A percentile compares a stretch with the other conserved stretches of the same genome.
These are phyloP conservation scores for Fusarium cyanostomum DNA, from an alignment of 2,329 filamentous ascomycete genomes.

Conservation along the genomic window DNA sequence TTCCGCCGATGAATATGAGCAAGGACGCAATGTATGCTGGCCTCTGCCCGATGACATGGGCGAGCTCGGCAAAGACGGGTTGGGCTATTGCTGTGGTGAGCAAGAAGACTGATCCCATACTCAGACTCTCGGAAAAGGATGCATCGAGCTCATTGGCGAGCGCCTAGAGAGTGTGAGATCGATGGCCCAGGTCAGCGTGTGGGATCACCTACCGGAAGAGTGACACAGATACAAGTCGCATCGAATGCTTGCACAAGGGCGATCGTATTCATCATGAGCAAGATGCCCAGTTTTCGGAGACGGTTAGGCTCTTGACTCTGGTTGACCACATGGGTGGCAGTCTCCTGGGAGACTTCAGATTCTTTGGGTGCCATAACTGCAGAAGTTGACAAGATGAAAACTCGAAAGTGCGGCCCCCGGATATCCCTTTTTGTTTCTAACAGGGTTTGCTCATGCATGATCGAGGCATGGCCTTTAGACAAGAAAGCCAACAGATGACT, in stretches of 20 bases:
- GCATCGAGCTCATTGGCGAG: constrained; percentile 41
- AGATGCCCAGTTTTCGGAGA: constrained; percentile 27
- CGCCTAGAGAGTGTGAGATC: constrained; percentile 20
- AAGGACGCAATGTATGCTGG: constrained; percentile 32
- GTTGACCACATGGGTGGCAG: neutral
- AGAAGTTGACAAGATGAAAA: neutral
- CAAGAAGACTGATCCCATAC: constrained; percentile 71
- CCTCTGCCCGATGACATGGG: constrained; percentile 50
- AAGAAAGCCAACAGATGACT: too few species aligned
- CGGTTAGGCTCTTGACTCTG: neutral
- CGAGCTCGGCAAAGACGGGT: constrained; percentile 55
- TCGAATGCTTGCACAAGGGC: constrained; percentile 40
- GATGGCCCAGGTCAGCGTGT: neutral
- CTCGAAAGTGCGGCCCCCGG: neutral
- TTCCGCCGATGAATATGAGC: constrained; percentile 53
- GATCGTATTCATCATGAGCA: constrained; percentile 35
- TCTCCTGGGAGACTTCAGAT: neutral
- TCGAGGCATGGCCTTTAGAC: too few species aligned
- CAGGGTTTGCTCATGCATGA: neutral
- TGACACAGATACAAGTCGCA: constrained; percentile 42
- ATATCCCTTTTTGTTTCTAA: neutral
- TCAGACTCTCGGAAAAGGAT: constrained; percentile 37
- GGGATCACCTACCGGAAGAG: constrained; percentile 37
- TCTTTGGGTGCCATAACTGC: neutral
- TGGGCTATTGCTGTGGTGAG: constrained; percentile 71